Evolutionary conservation across 129 eudicot genomes (phyloP), one percentile per base, ranked within the genome.

Genomic region (Calendula officinalis): DNA sequence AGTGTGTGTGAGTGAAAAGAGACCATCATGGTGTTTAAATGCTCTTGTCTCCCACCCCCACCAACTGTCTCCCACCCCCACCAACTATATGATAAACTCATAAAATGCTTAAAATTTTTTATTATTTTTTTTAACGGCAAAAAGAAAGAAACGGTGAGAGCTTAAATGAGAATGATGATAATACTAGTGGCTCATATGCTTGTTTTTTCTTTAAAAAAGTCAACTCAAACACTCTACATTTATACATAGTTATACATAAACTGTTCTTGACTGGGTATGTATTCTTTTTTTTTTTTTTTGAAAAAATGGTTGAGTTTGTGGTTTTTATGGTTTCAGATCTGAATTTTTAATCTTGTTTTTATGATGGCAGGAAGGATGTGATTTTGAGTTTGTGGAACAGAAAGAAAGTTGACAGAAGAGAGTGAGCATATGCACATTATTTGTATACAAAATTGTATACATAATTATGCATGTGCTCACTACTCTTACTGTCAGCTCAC

Each of bases 401-500:
- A 45, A 27, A 10, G 57, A 51, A 53, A 52, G 62, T 66, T 78
- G 83, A 73, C 82, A 78, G 77, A 68, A 79, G 70, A 79, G 83
- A 79, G 79, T 67, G 83, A 79, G 83, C 66, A 78, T 57, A 79
- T 64, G 82, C 77, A 71, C 53, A 44, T 22, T 76, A 73, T 27
- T 40, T 64, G 73, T 73, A 62, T 73, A 78, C 61, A 49, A 8
- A 52, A 60, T 70, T 76, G 67, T 46, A 54, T 62, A 43, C 30
- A 22, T 1, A 41, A 8, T 33, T 66, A 33, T 67, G 75, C 76
- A 49, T 79, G 76, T 79, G 83, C 83, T 79, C 83, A 74, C 83
- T 73, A 55, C 83, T 79, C 79, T 79, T 79, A 53, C 75, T 79
- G 83, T 79, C 83, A 75, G 83, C 75, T 73, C 16, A 59, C 57